These are phyloP conservation scores for Fistulinella prunicolor DNA, from an alignment of 768 basidiomycete genomes.

Conservation along the genomic window DNA sequence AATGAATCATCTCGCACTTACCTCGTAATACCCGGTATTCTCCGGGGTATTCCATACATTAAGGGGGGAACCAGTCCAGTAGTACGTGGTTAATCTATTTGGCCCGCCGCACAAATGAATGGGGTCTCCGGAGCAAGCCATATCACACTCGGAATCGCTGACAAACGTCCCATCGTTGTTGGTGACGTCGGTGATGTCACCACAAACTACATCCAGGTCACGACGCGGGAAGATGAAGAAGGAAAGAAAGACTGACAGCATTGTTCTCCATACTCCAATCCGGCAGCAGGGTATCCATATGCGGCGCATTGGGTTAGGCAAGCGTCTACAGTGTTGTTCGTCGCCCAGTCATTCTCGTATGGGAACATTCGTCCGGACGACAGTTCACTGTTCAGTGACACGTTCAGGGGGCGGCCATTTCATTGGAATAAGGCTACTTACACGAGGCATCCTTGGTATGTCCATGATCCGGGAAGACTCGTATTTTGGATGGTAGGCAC, in stretches of 20 bases:
- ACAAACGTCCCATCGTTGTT: conserved; percentile 31
- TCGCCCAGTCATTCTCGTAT: conserved; percentile 54
- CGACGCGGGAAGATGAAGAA: background rate
- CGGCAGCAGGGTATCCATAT: conserved; percentile 71
- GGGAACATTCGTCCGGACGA: conserved; percentile 50
- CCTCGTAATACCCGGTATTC: conserved; percentile 71
- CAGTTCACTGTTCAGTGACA: conserved; percentile 46
- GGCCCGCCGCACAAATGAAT: conserved; percentile 65
- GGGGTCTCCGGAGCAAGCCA: conserved; percentile 69
- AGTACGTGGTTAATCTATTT: conserved; percentile 51
- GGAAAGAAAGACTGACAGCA: background rate
- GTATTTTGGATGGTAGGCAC: conserved; percentile 57
- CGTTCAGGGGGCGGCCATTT: background rate
- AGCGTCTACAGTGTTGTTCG: conserved; percentile 59
- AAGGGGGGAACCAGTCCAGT: conserved; percentile 46
- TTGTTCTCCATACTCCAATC: conserved; percentile 58
- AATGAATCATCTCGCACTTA: conserved; percentile 25
- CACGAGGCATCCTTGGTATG: conserved; percentile 66
- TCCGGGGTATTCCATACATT: conserved; percentile 63
- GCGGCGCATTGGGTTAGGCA: conserved; percentile 68
- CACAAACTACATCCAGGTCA: conserved; percentile 50
- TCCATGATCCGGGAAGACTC: conserved; percentile 60
- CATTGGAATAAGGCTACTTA: conserved; percentile 30
- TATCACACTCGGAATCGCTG: conserved; percentile 39
- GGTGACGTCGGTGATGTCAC: conserved; percentile 56